These are phyloP conservation scores for Sinapis alba DNA, from an alignment of 441 rosid genomes.

Conservation along the genomic window DNA sequence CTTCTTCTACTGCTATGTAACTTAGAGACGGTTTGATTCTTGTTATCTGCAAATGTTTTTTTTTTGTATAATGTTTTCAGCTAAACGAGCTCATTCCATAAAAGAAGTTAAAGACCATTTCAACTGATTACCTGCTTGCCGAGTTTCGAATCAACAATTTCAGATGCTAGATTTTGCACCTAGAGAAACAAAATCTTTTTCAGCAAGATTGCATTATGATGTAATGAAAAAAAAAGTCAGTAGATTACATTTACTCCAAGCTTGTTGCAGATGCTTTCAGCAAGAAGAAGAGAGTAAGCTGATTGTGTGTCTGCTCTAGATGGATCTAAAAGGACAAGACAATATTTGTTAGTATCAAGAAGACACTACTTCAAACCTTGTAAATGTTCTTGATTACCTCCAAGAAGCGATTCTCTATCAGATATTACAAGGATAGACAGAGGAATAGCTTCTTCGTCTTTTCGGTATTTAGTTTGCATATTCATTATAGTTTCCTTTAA, in stretches of 20 bases:
- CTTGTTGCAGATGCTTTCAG: constrained; percentile 84
- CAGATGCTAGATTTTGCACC: constrained; percentile 94
- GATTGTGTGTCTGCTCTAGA: constrained; percentile 90
- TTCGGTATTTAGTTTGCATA: constrained; percentile 55
- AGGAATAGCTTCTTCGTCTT: constrained; percentile 56
- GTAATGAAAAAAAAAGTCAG: not conserved
- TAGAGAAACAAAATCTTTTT: constrained; percentile 26
- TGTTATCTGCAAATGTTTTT: constrained; percentile 53
- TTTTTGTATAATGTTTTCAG: constrained; percentile 26
- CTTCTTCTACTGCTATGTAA: constrained; percentile 88
- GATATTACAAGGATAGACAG: constrained; percentile 82
- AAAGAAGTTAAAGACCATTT: not conserved
- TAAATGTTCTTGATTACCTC: constrained; percentile 49
- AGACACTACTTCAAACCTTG: not conserved
- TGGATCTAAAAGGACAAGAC: constrained; percentile 60
- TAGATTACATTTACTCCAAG: constrained; percentile 75
- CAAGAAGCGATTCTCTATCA: constrained; percentile 79
- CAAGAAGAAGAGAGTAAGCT: constrained; percentile 87
- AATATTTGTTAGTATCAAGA: constrained; percentile 10
- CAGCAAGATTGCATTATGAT: not conserved
- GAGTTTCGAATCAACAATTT: constrained; percentile 85
- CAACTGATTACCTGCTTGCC: constrained; percentile 79
- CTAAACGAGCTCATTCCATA: not conserved
- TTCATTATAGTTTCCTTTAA: constrained; percentile 63
- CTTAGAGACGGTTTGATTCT: constrained; percentile 85